A percentile compares a stretch with the other conserved stretches of the same genome.
Evolutionary conservation across 208 protist species (phyloP).

Genomic region (Blechomonas ayalai): DNA sequence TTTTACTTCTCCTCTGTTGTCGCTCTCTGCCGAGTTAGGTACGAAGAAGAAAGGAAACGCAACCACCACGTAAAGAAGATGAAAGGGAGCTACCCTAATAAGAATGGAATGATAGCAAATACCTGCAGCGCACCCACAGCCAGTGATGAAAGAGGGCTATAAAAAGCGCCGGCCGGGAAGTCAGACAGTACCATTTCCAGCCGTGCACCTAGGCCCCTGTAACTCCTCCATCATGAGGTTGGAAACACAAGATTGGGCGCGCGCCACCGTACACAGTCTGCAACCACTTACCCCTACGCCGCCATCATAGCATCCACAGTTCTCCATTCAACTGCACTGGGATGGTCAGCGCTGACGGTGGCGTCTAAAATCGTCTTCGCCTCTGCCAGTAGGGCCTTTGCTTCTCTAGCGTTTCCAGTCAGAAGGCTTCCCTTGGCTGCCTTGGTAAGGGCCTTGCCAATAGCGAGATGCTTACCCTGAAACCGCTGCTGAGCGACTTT

Average conservation of each 20-base stretch:
- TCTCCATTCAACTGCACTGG: conserved; percentile 26
- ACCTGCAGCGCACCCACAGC: no score
- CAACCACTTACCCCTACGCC: no score
- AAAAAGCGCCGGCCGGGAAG: no score
- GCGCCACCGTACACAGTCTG: no score
- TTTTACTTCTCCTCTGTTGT: conserved; percentile 3
- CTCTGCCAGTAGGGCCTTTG: conserved; percentile 29
- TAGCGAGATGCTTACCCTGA: conserved; percentile 45
- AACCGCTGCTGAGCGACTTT: conserved; percentile 59
- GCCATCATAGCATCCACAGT: no score
- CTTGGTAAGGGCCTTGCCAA: conserved; percentile 51
- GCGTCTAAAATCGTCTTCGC: conserved; percentile 40
- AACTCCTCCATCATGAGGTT: no score
- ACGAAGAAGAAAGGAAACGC: neutral
- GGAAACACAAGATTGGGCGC: no score
- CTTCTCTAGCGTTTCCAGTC: conserved; percentile 35
- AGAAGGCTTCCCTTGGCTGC: conserved; percentile 47
- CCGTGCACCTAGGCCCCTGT: no score
- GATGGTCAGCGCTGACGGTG: conserved; percentile 41
- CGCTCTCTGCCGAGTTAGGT: neutral
- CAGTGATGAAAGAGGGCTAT: no score
- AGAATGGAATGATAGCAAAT: conserved; percentile 2
- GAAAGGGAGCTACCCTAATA: neutral
- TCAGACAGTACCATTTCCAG: no score
- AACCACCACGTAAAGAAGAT: neutral